phyloP scores from a whole-genome alignment of 305 asterid genomes.

The Fraxinus latifolia region DNA sequence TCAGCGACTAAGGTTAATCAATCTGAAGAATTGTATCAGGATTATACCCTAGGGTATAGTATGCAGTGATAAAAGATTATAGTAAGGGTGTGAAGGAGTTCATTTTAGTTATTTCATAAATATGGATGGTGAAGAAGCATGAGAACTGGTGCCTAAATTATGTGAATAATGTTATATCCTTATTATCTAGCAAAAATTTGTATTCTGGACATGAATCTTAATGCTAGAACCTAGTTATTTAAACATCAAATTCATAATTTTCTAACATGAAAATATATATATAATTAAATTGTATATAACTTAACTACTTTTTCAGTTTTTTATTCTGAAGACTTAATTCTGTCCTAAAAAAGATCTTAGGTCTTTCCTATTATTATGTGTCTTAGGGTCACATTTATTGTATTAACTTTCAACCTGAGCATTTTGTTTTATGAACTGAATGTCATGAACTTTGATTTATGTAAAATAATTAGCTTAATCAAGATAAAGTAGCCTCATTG shows the following conservation, averaged over 20 bases:
- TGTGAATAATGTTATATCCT: neutral
- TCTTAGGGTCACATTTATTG: neutral
- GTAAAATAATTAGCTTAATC: neutral
- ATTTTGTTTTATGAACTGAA: neutral
- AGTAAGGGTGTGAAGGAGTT: neutral
- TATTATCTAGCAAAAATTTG: neutral
- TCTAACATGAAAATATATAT: neutral
- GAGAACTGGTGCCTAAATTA: neutral
- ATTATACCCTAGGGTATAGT: conserved; percentile 39
- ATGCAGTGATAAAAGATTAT: conserved; percentile 24
- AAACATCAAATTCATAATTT: neutral
- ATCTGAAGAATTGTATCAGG: conserved; percentile 42
- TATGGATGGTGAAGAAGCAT: neutral
- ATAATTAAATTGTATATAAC: neutral
- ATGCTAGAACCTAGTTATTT: neutral
- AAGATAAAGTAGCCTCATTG: neutral
- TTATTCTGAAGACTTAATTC: too few relatives aligned
- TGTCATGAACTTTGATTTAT: neutral
- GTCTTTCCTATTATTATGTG: neutral
- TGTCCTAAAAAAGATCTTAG: too few relatives aligned
- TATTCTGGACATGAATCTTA: neutral
- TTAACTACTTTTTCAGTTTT: too few relatives aligned
- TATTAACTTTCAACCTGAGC: neutral
- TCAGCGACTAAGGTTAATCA: conserved; percentile 41
- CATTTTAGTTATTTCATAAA: neutral